These are phyloP conservation scores for Aspergillus clavatus DNA, from an alignment of 2,329 filamentous ascomycete species.

Conservation along the genomic window DNA sequence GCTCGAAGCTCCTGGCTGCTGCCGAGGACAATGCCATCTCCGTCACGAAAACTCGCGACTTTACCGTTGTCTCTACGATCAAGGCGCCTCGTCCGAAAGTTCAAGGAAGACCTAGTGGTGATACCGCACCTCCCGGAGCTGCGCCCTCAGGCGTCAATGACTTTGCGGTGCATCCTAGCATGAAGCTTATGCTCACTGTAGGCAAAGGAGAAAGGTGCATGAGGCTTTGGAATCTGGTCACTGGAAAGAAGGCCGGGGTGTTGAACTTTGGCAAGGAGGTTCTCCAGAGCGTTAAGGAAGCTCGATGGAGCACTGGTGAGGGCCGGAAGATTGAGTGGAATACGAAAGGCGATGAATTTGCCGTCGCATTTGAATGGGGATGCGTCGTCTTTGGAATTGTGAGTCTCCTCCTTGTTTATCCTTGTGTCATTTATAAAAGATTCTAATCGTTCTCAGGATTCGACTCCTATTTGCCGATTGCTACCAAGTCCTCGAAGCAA, in stretches of 20 bases:
- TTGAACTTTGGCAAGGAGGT: slow-evolving; percentile 75
- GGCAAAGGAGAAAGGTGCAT: slow-evolving; percentile 85
- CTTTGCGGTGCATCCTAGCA: slow-evolving; percentile 90
- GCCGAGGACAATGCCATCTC: slow-evolving; percentile 89
- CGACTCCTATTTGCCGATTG: slow-evolving; percentile 70
- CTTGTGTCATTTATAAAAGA: background rate
- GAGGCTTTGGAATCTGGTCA: slow-evolving; percentile 94
- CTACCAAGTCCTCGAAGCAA: slow-evolving; percentile 67
- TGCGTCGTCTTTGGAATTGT: slow-evolving; percentile 77
- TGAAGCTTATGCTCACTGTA: slow-evolving; percentile 94
- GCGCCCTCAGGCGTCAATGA: slow-evolving; percentile 87
- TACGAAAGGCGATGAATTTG: slow-evolving; percentile 71
- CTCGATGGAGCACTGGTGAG: slow-evolving; percentile 72
- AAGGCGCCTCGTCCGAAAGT: slow-evolving; percentile 82
- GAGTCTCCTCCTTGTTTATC: slow-evolving; percentile 20
- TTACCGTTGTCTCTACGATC: slow-evolving; percentile 80
- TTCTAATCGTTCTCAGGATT: slow-evolving; percentile 51
- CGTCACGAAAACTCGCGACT: slow-evolving; percentile 81
- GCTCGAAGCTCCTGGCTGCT: slow-evolving; percentile 80
- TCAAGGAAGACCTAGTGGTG: slow-evolving; percentile 75
- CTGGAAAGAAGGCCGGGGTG: slow-evolving; percentile 90
- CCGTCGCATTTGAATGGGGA: slow-evolving; percentile 82
- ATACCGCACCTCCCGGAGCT: slow-evolving; percentile 77
- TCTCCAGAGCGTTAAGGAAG: slow-evolving; percentile 70
- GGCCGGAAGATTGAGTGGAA: slow-evolving; percentile 80